Evolutionary conservation across 208 protist species (phyloP).

Genomic region (Phytomonas sp.): DNA sequence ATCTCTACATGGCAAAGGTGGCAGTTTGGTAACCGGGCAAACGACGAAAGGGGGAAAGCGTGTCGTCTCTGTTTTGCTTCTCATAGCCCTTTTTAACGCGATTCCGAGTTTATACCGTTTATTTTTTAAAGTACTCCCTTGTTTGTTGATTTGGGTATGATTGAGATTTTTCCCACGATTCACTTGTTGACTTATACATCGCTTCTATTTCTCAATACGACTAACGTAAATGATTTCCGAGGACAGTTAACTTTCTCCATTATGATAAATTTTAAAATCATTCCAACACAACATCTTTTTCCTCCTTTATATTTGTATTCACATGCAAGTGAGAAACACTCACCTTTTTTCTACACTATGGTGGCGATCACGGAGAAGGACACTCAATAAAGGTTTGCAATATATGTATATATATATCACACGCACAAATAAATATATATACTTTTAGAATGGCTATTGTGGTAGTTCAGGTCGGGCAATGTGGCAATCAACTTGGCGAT

Average conservation of each 20-base stretch:
- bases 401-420: no score
- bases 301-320: not conserved
- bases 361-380: not conserved
- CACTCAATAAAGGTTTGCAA: not conserved
- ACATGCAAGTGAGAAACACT: not conserved
- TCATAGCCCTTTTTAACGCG: not conserved
- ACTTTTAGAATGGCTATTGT: conserved; percentile 45
- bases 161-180: not conserved
- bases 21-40: not conserved
- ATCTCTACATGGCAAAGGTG: no score
- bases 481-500: conserved; percentile 84
- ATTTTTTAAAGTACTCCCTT: not conserved
- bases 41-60: not conserved
- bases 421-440: no score
- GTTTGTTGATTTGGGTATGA: not conserved
- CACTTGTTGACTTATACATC: not conserved
- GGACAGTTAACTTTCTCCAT: not conserved
- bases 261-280: not conserved
- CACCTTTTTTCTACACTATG: not conserved
- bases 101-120: not conserved
- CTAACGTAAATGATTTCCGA: not conserved
- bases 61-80: not conserved
- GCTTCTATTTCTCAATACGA: not conserved
- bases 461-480: conserved; percentile 78
- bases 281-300: not conserved